phyloP scores from a whole-genome alignment of 345 rosid species.

The Gossypium ekmanianum region DNA sequence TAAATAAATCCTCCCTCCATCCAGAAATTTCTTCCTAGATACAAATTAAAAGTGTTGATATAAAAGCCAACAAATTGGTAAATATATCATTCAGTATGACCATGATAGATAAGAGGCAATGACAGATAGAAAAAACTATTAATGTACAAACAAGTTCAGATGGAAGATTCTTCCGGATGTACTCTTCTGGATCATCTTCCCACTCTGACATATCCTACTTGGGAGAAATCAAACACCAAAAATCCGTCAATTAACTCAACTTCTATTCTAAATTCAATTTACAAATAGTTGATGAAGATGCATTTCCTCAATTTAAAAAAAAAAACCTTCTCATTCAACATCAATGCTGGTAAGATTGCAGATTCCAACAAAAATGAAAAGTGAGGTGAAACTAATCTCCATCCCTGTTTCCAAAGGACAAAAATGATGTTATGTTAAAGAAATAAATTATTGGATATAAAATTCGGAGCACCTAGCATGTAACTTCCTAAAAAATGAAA shows the following conservation, averaged over 20 bases:
- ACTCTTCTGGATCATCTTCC: slow-evolving; percentile 92
- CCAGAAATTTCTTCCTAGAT: slow-evolving; percentile 79
- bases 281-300: neutral
- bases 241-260: slow-evolving; percentile 17
- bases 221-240: slow-evolving; percentile 15
- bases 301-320: slow-evolving; percentile 11
- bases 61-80: slow-evolving; percentile 7
- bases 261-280: slow-evolving; percentile 5
- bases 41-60: slow-evolving; percentile 12
- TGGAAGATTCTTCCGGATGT: slow-evolving; percentile 75
- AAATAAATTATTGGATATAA: neutral
- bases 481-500: slow-evolving; percentile 6
- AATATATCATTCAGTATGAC: neutral
- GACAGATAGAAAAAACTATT: neutral
- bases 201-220: slow-evolving; percentile 74
- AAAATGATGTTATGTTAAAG: slow-evolving; percentile 8
- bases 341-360: slow-evolving; percentile 72
- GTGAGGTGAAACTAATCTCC: slow-evolving; percentile 88
- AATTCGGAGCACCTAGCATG: slow-evolving; percentile 2
- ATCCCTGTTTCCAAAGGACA: slow-evolving; percentile 53
- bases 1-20: slow-evolving; percentile 86
- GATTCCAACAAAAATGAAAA: slow-evolving; percentile 68
- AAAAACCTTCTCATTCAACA: slow-evolving; percentile 66
- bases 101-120: neutral
- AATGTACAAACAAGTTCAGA: slow-evolving; percentile 62